Evolutionary conservation across 2,329 filamentous ascomycete species (phyloP), one percentile per base, ranked within the genome.

Genomic region (Pseudogymnoascus sp.): DNA sequence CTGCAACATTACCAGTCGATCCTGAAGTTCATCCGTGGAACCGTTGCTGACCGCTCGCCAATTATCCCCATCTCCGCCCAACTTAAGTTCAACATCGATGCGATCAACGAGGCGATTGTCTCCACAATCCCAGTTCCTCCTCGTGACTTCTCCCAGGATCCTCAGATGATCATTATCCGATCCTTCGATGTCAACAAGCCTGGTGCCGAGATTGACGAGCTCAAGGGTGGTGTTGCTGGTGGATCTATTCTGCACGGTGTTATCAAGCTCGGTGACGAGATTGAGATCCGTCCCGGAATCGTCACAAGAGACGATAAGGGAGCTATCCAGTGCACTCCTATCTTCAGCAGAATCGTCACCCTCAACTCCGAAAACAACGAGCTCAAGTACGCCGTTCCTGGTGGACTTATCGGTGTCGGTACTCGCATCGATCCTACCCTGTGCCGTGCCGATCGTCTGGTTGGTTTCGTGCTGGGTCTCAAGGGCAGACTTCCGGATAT

Each of bases 111-210:
- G 79, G 88, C 92, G 72, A 90, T 99, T 69, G 91, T 97, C 77
- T 92, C 91, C 74, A 96, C 91, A 72, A 97, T 99, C 71, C 95
- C 95, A 25, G 89, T 97, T 8, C 95, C 95, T 14, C 80, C 89
- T 65, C 86, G 95, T 77, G 93, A 97, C 77, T 97, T 99, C 81
- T 87, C 87, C 70, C 86, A 89, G 71, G 90, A 93, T 69, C 95
- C 95, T 46, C 93, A 96, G 79, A 97, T 99, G 91, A 99, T 99
- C 73, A 89, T 99, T 75, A 99, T 99, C 77, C 91, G 95, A 77
- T 97, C 93, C 1, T 99, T 99, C 77, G 95, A 99, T 74, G 96
- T 99, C 74, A 99, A 99, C 87, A 99, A 99, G 85, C 95, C 95
- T 44, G 95, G 95, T 84, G 93, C 95, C 44, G 95, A 97, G 79